phyloP scores from a whole-genome alignment of 805 yeast species.

The Yarrowia deformans region DNA sequence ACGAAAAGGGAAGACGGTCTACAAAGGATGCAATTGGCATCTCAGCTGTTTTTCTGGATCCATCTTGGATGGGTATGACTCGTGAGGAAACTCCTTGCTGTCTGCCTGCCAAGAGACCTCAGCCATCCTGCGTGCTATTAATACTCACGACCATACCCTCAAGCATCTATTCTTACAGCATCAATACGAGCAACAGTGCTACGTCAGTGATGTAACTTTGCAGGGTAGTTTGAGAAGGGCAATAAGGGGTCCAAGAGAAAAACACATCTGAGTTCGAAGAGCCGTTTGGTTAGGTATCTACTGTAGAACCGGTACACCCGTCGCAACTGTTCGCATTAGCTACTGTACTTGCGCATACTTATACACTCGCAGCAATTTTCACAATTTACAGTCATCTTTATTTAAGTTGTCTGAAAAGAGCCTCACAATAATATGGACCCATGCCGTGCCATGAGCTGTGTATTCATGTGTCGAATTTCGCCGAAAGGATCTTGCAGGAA shows the following conservation, averaged over 20 bases:
- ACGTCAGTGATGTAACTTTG: constrained; percentile 19
- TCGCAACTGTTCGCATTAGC: too few species aligned
- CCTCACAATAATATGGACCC: constrained; percentile 5
- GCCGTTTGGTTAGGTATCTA: too few species aligned
- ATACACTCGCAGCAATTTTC: not conserved
- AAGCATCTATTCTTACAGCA: constrained; percentile 1
- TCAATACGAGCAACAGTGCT: constrained; percentile 18
- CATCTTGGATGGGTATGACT: too few species aligned
- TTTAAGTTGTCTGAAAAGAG: constrained; percentile 15
- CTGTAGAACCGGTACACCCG: too few species aligned
- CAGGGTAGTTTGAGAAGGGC: constrained; percentile 1
- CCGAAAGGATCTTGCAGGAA: too few species aligned
- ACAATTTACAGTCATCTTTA: not conserved
- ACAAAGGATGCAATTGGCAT: not conserved
- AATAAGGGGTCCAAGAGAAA: not conserved
- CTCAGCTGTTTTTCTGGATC: not conserved
- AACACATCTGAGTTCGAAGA: not conserved
- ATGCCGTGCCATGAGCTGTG: not conserved
- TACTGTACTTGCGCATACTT: too few species aligned
- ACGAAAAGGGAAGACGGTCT: not conserved
- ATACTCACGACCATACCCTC: constrained; percentile 1
- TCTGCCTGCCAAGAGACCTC: not conserved
- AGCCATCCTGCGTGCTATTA: constrained; percentile 12
- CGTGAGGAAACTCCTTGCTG: too few species aligned
- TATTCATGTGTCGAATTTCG: not conserved